A percentile compares a stretch with the other conserved stretches of the same genome.
phyloP scores from a whole-genome alignment of 768 basidiomycete genomes.

The Rhodocollybia butyracea region DNA sequence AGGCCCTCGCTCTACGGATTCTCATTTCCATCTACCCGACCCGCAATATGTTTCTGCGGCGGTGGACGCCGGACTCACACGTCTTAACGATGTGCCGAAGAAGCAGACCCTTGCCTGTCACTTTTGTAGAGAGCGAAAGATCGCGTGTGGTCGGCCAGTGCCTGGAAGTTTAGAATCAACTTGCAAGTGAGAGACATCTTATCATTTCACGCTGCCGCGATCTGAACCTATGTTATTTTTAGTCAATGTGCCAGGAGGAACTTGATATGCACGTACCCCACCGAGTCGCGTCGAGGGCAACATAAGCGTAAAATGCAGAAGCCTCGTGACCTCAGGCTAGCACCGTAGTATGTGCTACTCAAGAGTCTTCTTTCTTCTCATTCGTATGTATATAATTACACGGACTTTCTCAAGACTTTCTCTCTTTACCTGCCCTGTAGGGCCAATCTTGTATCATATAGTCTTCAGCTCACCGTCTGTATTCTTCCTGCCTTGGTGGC shows the following conservation, averaged over 20 bases:
- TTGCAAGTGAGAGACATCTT: not conserved
- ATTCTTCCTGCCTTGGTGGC: not conserved
- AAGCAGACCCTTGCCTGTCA: conserved; percentile 2
- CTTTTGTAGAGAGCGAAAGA: conserved; percentile 4
- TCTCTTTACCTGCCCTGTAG: not conserved
- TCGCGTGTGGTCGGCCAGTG: not conserved
- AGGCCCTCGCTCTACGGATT: not conserved
- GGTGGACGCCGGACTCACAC: not conserved
- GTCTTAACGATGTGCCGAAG: not conserved
- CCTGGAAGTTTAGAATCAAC: not conserved
- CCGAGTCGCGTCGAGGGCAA: conserved; percentile 5
- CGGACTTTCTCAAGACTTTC: not conserved
- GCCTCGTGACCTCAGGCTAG: not conserved
- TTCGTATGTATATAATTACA: not conserved
- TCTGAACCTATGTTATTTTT: not conserved
- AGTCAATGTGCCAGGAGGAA: not conserved
- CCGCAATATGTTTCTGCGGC: not conserved
- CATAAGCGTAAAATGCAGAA: conserved; percentile 2
- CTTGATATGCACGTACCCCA: not conserved
- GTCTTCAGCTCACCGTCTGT: not conserved
- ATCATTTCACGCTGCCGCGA: not conserved
- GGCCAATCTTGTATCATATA: not conserved
- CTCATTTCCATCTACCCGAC: not conserved
- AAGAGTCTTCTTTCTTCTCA: not conserved
- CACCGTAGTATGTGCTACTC: not conserved